Conservation (phyloP, 352 stramenopile genomes). For the Aphanomyces cochlioides region DNA sequence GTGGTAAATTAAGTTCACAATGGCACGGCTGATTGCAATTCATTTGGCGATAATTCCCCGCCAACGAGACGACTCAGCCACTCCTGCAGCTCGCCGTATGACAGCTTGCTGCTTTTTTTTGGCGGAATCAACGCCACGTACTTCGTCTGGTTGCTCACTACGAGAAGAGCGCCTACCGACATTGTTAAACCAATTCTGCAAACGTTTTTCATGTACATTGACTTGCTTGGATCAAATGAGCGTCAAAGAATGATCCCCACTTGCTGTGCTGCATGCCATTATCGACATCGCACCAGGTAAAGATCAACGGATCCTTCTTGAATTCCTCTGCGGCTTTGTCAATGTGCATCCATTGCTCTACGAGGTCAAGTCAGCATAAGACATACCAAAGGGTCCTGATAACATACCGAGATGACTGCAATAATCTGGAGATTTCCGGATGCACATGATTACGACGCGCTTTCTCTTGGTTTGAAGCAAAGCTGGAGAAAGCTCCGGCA, state of each 20-base stretch:
- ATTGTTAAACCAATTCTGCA: neutral
- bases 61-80: slow-evolving; percentile 19
- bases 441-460: slow-evolving; percentile 25
- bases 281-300: slow-evolving; percentile 68
- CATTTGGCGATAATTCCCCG: slow-evolving; percentile 4
- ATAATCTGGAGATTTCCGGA: slow-evolving; percentile 4
- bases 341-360: slow-evolving; percentile 66
- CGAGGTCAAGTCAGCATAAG: neutral
- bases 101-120: neutral
- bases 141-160: slow-evolving; percentile 23
- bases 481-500: slow-evolving; percentile 6
- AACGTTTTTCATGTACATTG: neutral
- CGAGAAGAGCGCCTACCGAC: slow-evolving; percentile 15
- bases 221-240: neutral
- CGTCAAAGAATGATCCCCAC: slow-evolving; percentile 10
- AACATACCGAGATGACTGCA: slow-evolving; percentile 10
- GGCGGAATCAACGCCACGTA: neutral
- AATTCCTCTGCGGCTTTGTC: slow-evolving; percentile 68
- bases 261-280: neutral
- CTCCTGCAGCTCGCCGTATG: neutral
- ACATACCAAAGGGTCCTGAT: neutral
- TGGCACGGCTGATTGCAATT: neutral
- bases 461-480: slow-evolving; percentile 1
- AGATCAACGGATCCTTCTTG: slow-evolving; percentile 65
- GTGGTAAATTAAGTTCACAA: no score